These are phyloP conservation scores for Rhynchospora breviuscula DNA, from an alignment of 176 grass and related monocot species.

Conservation along the genomic window DNA sequence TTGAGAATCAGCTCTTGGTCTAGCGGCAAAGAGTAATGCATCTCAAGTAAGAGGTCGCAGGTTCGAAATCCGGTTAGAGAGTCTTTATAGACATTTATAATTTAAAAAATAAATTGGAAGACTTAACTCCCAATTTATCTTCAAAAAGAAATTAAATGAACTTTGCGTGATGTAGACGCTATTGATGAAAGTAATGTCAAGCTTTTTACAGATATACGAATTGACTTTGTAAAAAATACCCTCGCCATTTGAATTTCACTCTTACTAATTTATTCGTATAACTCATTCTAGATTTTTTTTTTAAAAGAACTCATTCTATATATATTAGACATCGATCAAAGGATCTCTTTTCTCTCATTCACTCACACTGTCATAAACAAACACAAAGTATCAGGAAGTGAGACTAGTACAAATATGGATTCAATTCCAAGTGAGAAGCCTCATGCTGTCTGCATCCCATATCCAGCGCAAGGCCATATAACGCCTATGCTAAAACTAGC, in stretches of 20 bases:
- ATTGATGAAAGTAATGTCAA: background rate
- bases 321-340: background rate
- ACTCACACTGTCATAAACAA: background rate
- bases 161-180: background rate
- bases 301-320: background rate
- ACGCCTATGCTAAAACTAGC: slow-evolving; percentile 61
- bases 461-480: slow-evolving; percentile 58
- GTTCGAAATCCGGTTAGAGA: too few relatives aligned
- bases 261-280: background rate
- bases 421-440: background rate
- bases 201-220: background rate
- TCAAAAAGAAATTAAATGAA: background rate
- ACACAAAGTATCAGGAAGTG: background rate
- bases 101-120: too few relatives aligned
- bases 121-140: too few relatives aligned
- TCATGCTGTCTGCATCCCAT: slow-evolving; percentile 50
- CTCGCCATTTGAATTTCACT: background rate
- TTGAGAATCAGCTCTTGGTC: too few relatives aligned
- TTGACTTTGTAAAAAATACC: background rate
- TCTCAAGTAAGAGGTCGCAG: too few relatives aligned
- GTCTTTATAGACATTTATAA: too few relatives aligned
- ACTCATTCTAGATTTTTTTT: background rate
- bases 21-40: too few relatives aligned
- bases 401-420: background rate
- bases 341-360: background rate